Percentiles rank a stretch among this genome's conserved stretches.
phyloP scores from a whole-genome alignment of 192 early-diverging fungal genomes.

The Dissophora globulifera region DNA sequence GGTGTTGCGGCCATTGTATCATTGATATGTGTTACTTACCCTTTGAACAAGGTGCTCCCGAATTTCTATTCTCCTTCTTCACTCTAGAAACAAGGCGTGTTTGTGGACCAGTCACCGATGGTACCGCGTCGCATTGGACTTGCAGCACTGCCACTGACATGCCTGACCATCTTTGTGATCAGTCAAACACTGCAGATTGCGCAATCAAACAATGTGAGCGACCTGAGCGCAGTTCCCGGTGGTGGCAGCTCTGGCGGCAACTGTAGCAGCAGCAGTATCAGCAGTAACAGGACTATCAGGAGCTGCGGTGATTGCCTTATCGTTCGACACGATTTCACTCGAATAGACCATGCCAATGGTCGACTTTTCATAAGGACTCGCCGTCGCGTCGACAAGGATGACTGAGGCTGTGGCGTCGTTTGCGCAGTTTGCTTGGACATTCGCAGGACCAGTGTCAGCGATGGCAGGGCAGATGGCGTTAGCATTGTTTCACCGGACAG shows the following conservation, averaged over 20 bases:
- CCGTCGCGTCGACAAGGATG: slow-evolving; percentile 19
- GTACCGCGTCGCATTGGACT: slow-evolving; percentile 86
- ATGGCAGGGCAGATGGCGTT: slow-evolving; percentile 4
- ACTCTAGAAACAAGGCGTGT: slow-evolving; percentile 56
- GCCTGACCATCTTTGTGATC: slow-evolving; percentile 70
- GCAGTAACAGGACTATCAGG: slow-evolving; percentile 29
- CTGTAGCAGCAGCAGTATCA: too few relatives aligned
- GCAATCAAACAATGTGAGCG: slow-evolving; percentile 4
- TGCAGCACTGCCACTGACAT: slow-evolving; percentile 80
- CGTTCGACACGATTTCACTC: slow-evolving; percentile 24
- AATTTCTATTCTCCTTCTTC: too few relatives aligned
- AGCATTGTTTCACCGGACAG: slow-evolving; percentile 10
- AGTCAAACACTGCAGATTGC: slow-evolving; percentile 57
- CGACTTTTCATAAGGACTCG: slow-evolving; percentile 26
- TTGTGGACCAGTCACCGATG: slow-evolving; percentile 77
- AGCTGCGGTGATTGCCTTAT: slow-evolving; percentile 24
- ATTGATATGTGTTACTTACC: too few relatives aligned
- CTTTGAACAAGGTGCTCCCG: too few relatives aligned
- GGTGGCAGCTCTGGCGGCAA: too few relatives aligned
- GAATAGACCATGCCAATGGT: slow-evolving; percentile 19
- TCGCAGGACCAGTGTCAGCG: not conserved
- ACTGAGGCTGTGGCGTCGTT: slow-evolving; percentile 30
- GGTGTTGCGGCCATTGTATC: too few relatives aligned
- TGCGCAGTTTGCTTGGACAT: slow-evolving; percentile 14
- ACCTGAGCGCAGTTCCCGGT: slow-evolving; percentile 2